These are phyloP conservation scores for Leccinum huronense DNA, from an alignment of 1,284 basidiomycete species.

Conservation along the genomic window DNA sequence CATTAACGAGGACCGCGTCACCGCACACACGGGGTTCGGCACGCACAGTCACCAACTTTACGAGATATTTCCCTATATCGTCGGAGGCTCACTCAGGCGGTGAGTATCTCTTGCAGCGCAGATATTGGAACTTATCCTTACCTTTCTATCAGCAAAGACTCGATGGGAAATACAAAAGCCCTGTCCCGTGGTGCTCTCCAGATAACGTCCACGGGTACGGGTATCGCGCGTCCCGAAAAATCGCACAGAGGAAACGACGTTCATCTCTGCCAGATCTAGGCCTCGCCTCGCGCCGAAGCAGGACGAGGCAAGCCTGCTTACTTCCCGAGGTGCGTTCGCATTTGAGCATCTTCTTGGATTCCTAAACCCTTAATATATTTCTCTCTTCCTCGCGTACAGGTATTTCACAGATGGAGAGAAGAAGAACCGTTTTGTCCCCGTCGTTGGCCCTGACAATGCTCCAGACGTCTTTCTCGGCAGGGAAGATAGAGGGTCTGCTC, in stretches of 20 bases:
- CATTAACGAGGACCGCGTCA: slow-evolving; percentile 91
- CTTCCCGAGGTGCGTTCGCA: slow-evolving; percentile 59
- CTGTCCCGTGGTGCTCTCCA: slow-evolving; percentile 87
- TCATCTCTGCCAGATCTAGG: slow-evolving; percentile 92
- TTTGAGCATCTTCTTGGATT: not conserved
- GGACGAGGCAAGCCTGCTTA: slow-evolving; percentile 66
- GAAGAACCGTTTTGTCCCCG: slow-evolving; percentile 59
- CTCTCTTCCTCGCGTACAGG: slow-evolving; percentile 29
- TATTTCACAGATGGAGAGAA: slow-evolving; percentile 84
- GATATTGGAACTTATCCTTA: slow-evolving; percentile 7
- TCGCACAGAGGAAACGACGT: slow-evolving; percentile 57
- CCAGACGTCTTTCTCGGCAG: slow-evolving; percentile 57
- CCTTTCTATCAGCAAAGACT: slow-evolving; percentile 61
- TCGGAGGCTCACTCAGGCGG: slow-evolving; percentile 79
- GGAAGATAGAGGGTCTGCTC: slow-evolving; percentile 71
- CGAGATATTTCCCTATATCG: slow-evolving; percentile 90
- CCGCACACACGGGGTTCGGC: slow-evolving; percentile 77
- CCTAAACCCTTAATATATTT: not conserved
- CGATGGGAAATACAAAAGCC: slow-evolving; percentile 86
- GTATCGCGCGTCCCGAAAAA: slow-evolving; percentile 83
- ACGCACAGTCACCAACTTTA: slow-evolving; percentile 83
- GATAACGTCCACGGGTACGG: slow-evolving; percentile 86
- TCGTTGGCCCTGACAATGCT: slow-evolving; percentile 69
- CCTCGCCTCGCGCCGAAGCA: slow-evolving; percentile 54
- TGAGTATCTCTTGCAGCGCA: slow-evolving; percentile 34